phyloP scores from a whole-genome alignment of 2,329 filamentous ascomycete genomes.

The Alternaria conjuncta region DNA sequence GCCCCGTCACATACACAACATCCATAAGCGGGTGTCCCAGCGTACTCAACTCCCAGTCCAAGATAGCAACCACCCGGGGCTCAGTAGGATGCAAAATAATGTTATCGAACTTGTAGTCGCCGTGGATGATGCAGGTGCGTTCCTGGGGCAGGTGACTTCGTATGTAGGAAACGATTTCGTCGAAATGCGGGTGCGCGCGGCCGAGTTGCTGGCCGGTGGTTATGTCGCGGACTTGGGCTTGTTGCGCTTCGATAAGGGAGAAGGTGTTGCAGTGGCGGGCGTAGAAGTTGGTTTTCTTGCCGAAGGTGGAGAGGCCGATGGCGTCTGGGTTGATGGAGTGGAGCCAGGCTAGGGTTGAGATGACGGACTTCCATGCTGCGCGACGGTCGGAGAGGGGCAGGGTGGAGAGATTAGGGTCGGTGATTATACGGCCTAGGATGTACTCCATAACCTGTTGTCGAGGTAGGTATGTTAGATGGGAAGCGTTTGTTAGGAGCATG shows the following conservation, averaged over 20 bases:
- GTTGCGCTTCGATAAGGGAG: constrained; percentile 75
- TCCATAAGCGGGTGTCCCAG: constrained; percentile 92
- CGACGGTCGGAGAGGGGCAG: constrained; percentile 69
- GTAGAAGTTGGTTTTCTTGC: constrained; percentile 79
- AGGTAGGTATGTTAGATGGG: background rate
- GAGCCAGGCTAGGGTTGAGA: constrained; percentile 81
- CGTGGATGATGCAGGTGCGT: constrained; percentile 81
- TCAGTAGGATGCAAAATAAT: constrained; percentile 80
- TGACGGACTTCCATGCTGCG: constrained; percentile 57
- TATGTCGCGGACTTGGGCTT: constrained; percentile 74
- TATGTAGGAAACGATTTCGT: constrained; percentile 80
- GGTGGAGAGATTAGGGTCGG: constrained; percentile 79
- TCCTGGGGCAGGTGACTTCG: constrained; percentile 70
- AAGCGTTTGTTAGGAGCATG: background rate
- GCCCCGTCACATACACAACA: constrained; percentile 75
- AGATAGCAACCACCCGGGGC: constrained; percentile 83
- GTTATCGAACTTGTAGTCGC: constrained; percentile 84
- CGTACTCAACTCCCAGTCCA: constrained; percentile 98
- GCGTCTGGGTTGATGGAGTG: constrained; percentile 73
- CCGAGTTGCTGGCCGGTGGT: constrained; percentile 70
- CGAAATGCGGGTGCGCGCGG: constrained; percentile 78
- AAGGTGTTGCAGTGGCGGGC: constrained; percentile 84
- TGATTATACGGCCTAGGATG: constrained; percentile 88
- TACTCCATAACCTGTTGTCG: constrained; percentile 78
- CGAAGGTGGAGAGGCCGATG: constrained; percentile 75